Base-by-base conservation (phyloP, 306 rosid genomes). In the Arachis stenosperma region DNA sequence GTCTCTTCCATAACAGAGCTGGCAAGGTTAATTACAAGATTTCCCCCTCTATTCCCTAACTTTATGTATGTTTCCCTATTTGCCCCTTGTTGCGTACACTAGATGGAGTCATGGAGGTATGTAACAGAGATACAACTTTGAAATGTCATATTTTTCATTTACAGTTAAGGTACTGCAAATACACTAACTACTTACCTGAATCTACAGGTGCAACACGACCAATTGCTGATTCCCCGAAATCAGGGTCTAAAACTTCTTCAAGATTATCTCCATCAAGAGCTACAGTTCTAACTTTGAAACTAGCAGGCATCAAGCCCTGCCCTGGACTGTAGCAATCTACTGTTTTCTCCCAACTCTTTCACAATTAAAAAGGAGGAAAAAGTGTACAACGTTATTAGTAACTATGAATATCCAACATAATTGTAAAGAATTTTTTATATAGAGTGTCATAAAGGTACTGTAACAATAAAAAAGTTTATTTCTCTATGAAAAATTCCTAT, bases 171-270 rank as follows among this genome's bases (percentile, higher is more conserved):
- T 67, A 78, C 65, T 2, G 11, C 55, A 4, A 42, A 9, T 30
- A 46, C 4, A 46, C 51, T n/a, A 64, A 47, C 12, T 14, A 78
- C 79, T 52, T 48, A 89, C 98, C 98, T 84, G 98, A 94, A 83
- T 94, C 99, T 46, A 94, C 99, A 43, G 99, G 99, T 15, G 99
- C 99, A 71, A 94, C 99, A 33, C 99, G 96, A 51, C 99, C 99
- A 75, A 94, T 94, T 30, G 99, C 99, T 52, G 99, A 89, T 84
- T 92, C 98, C 72, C 98, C 96, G 76, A 92, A 92, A 81, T 92
- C 98, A 55, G 96, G 98, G 83, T 92, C 98, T 61, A 92, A 80
- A 81, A 87, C 90, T 75, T 92, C 96, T 85, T 92, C 96, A 77
- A 53, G 80, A 7, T 79, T 79, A 61, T 75, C 86, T 69, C 82